Base-by-base conservation (phyloP, 2,329 filamentous ascomycete species). In the Xylariaceae sp. region DNA sequence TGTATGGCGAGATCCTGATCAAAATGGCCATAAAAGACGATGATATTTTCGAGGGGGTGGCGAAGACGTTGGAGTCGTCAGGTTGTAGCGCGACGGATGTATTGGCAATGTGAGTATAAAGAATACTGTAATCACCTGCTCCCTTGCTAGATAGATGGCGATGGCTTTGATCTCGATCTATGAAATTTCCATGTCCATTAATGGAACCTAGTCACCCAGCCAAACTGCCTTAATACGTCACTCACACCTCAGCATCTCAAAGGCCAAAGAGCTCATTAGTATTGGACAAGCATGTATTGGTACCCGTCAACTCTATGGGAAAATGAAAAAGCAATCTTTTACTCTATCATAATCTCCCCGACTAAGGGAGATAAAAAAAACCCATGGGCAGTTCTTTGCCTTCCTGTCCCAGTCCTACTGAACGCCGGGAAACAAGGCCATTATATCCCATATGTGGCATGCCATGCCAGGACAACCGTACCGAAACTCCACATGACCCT, bases 1-100 rank as follows among this genome's bases (percentile, higher is more conserved):
- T 55, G 4, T 19, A 45, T 1, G 49, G 37, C 26, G 59, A 60
- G 44, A 50, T 60, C 1, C 29, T 59, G 4, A 51, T 60, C 29
- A 59, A 54, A 19, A 55, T 55, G 49, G 50, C 57, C 1, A 2
- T 52, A 3, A 48, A 34, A 40, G 50, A 59, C 6, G 37, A 53
- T 1, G 39, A 30, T 26, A 12, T 51, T 2, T 57, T 43, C 19
- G 41, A 56, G 11, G 44, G 26, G 1, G 39, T 60, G 6, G 43
- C 29, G 31, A 45, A 6, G 27, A 48, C 51, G 2, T 30, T 55
- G 47, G 12, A 37, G 30, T 47, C 41, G 34, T 55, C 11, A 45
- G 30, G 34, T 11, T 4, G 30, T n/a, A 19, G 5, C 27, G 26
- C 11, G 30, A 12, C 3, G 4, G 9, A 32, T 19, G n/a, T 39